Percentiles rank a stretch among this genome's conserved stretches.
Conservation (phyloP, 192 early-diverging fungal species). For the Martensiomyces pterosporus region DNA sequence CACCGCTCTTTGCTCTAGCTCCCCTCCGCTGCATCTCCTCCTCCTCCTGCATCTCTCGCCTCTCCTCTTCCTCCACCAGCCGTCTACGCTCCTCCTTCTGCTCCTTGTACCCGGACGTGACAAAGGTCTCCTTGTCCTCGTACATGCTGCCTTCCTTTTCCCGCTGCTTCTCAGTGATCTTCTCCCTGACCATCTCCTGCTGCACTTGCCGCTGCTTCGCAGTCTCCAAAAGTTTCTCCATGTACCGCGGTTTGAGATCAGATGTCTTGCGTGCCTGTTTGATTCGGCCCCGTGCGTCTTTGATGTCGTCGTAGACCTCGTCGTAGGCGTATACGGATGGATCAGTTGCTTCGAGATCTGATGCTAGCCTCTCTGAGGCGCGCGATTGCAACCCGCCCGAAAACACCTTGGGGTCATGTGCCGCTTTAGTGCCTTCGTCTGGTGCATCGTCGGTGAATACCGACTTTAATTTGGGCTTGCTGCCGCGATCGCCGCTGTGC, state of each 20-base stretch:
- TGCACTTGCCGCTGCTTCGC: slow-evolving; percentile 40
- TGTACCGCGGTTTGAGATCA: slow-evolving; percentile 39
- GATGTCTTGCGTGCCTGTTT: slow-evolving; percentile 7
- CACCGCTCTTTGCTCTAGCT: background rate
- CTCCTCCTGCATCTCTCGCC: slow-evolving; percentile 10
- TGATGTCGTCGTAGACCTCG: slow-evolving; percentile 33
- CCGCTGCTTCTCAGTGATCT: slow-evolving; percentile 34
- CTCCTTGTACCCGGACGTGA: slow-evolving; percentile 36
- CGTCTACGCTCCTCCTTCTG: slow-evolving; percentile 33
- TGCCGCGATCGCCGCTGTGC: background rate
- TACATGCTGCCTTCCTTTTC: slow-evolving; percentile 31
- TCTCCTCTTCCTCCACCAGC: slow-evolving; percentile 31
- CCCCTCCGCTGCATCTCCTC: background rate
- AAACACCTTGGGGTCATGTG: background rate
- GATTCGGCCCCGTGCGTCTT: slow-evolving; percentile 5
- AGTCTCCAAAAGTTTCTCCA: slow-evolving; percentile 39
- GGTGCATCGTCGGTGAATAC: slow-evolving; percentile 11
- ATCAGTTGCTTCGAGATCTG: slow-evolving; percentile 13
- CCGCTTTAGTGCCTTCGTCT: background rate
- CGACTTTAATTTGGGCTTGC: background rate
- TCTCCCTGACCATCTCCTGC: slow-evolving; percentile 29
- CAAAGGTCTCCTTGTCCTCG: slow-evolving; percentile 41
- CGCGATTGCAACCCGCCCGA: slow-evolving; percentile 11
- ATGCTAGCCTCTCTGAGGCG: slow-evolving; percentile 14
- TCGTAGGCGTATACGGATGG: slow-evolving; percentile 41